phyloP scores from a whole-genome alignment of 2,329 filamentous ascomycete species.

The Xylaria sp. region DNA sequence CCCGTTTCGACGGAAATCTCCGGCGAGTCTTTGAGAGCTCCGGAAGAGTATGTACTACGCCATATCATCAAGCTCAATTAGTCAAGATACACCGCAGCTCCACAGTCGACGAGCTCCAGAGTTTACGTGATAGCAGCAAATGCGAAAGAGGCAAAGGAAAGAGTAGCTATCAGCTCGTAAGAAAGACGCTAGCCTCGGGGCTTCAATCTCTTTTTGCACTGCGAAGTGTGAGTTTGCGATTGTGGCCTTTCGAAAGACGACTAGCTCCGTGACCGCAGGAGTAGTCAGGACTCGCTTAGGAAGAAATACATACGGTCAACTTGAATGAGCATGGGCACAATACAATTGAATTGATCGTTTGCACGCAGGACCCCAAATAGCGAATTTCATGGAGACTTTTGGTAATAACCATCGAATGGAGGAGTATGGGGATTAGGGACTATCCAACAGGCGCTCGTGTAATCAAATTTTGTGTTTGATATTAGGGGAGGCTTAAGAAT shows the following conservation, averaged over 20 bases:
- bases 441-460: background rate
- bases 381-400: too few relatives aligned
- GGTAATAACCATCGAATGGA: too few relatives aligned
- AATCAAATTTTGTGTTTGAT: background rate
- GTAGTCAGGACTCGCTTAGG: background rate
- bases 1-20: too few relatives aligned
- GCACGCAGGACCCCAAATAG: too few relatives aligned
- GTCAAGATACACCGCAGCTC: too few relatives aligned
- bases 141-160: background rate
- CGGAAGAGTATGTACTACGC: too few relatives aligned
- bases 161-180: background rate
- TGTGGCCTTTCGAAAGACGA: background rate
- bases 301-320: background rate
- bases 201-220: background rate
- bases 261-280: background rate
- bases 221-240: background rate
- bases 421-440: background rate
- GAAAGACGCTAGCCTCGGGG: too few relatives aligned
- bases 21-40: too few relatives aligned
- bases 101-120: too few relatives aligned
- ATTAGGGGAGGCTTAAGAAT: background rate
- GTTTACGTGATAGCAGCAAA: too few relatives aligned
- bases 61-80: too few relatives aligned
- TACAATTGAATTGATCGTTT: too few relatives aligned
- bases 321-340: background rate